Evolutionary conservation across 208 protist species (phyloP).

Genomic region (Acanthamoeba rhysodes): DNA sequence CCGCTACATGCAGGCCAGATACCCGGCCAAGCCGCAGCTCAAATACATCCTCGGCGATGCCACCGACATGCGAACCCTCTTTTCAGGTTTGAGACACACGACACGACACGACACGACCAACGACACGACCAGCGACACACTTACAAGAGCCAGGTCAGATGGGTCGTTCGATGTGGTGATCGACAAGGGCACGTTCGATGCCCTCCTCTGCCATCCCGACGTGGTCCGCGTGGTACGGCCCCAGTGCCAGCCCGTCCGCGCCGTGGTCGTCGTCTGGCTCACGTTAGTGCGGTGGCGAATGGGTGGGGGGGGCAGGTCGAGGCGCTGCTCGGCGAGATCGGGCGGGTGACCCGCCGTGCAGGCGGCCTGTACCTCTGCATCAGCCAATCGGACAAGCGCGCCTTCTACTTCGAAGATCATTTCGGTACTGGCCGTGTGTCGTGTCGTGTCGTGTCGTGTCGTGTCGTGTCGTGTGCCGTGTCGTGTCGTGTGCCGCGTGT

Average conservation of each 20-base stretch:
- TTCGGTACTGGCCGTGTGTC: not conserved
- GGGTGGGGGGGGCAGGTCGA: not conserved
- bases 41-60: conserved; percentile 11
- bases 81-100: not conserved
- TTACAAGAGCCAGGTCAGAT: not conserved
- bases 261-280: too few relatives aligned
- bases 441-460: too few relatives aligned
- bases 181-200: conserved; percentile 51
- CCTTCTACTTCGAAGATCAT: conserved; percentile 28
- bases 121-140: too few relatives aligned
- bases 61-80: not conserved
- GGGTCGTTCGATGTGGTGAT: conserved; percentile 18
- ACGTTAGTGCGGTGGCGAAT: too few relatives aligned
- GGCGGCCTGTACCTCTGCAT: not conserved
- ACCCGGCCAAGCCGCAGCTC: not conserved
- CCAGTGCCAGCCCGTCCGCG: too few relatives aligned
- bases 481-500: too few relatives aligned
- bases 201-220: not conserved
- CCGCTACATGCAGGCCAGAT: not conserved
- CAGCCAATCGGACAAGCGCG: conserved; percentile 14
- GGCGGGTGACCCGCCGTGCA: not conserved
- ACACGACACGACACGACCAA: too few relatives aligned
- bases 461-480: too few relatives aligned
- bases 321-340: not conserved
- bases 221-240: not conserved